These are phyloP conservation scores for Orbilia javanica DNA, from an alignment of 2,329 filamentous ascomycete species.

Conservation along the genomic window DNA sequence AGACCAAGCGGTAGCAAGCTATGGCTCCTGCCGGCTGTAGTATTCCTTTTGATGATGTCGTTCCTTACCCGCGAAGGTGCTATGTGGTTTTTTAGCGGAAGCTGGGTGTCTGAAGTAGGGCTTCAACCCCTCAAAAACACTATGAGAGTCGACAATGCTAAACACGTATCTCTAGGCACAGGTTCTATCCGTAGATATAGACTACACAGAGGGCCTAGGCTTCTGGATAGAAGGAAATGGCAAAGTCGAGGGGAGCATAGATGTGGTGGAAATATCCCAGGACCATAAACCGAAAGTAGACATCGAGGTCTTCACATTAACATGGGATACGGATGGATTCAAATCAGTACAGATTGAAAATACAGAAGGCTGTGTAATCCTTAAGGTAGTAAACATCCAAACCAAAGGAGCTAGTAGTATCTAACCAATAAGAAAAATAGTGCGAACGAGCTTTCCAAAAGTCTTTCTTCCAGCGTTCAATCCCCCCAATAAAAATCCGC, in stretches of 20 bases:
- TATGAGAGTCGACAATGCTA: neutral
- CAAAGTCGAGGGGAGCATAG: conserved; percentile 34
- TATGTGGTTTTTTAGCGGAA: conserved; percentile 32
- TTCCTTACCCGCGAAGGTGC: conserved; percentile 41
- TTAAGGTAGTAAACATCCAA: conserved; percentile 18
- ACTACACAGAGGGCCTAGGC: conserved; percentile 25
- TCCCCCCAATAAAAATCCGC: conserved; percentile 35
- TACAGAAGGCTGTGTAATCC: conserved; percentile 14
- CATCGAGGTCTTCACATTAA: conserved; percentile 35
- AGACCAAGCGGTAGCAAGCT: conserved; percentile 38
- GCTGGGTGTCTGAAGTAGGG: conserved; percentile 44
- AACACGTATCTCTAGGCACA: neutral
- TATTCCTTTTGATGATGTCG: conserved; percentile 48
- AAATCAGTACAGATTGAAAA: conserved; percentile 37
- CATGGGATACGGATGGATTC: conserved; percentile 42
- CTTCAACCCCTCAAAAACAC: neutral
- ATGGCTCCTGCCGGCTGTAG: conserved; percentile 47
- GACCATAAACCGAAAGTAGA: conserved; percentile 24
- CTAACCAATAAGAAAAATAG: conserved; percentile 4
- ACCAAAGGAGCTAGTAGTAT: neutral
- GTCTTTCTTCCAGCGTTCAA: conserved; percentile 30
- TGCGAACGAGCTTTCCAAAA: conserved; percentile 34
- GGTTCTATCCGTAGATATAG: conserved; percentile 18
- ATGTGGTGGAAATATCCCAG: conserved; percentile 26
- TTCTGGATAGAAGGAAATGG: conserved; percentile 51